Evolutionary conservation across 2,329 filamentous ascomycete species (phyloP).

Genomic region (Paracamarosporium sp.): DNA sequence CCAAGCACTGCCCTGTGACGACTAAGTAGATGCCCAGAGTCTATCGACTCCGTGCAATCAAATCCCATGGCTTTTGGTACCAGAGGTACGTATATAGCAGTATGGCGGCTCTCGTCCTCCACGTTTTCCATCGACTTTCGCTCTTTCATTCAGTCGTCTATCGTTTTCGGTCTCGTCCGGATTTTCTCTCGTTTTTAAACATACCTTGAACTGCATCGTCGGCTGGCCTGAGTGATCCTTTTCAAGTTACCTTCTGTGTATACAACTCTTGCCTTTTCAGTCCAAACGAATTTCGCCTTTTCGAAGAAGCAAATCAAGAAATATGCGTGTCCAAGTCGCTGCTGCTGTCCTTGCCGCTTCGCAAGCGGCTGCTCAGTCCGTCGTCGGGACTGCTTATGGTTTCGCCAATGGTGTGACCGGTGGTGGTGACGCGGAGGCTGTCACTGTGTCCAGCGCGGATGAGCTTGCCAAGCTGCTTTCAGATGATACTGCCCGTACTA

Average conservation of each 20-base stretch:
- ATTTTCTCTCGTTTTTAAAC: conserved; percentile 19
- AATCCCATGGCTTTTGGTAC: not conserved
- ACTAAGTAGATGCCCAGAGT: not conserved
- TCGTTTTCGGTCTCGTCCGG: conserved; percentile 13
- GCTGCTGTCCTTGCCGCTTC: conserved; percentile 21
- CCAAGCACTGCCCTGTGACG: not conserved
- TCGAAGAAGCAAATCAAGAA: not conserved
- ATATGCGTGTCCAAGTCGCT: conserved; percentile 27
- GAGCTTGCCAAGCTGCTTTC: conserved; percentile 29
- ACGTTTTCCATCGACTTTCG: not conserved
- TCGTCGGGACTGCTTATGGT: conserved; percentile 31
- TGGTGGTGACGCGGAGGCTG: conserved; percentile 28
- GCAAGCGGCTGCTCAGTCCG: conserved; percentile 26
- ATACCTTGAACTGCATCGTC: conserved; percentile 26
- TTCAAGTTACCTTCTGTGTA: conserved; percentile 10
- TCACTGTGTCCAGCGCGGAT: conserved; percentile 27
- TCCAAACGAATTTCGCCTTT: not conserved
- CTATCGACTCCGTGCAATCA: not conserved
- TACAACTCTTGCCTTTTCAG: not conserved
- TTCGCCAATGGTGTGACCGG: conserved; percentile 32
- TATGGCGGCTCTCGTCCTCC: not conserved
- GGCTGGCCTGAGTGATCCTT: conserved; percentile 31
- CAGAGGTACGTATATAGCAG: not conserved
- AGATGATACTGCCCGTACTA: conserved; percentile 26
- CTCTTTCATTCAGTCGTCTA: conserved; percentile 10